Percentiles rank a stretch among this genome's conserved stretches.
phyloP scores from a whole-genome alignment of 2,329 filamentous ascomycete species.

The Elsinoe necatrix region DNA sequence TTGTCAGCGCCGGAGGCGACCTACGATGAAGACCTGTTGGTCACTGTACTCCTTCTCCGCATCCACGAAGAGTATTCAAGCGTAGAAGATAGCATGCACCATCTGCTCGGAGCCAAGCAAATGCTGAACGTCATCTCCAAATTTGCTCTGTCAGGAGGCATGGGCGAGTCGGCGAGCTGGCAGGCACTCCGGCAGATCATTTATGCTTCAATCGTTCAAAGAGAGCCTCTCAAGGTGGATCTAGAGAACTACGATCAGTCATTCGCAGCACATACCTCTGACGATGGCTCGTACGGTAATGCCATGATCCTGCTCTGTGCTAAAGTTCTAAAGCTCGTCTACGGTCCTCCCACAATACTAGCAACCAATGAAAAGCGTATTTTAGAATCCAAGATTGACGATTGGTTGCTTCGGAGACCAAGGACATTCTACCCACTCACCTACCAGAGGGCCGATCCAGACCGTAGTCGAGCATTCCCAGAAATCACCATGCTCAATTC shows the following conservation, averaged over 20 bases:
- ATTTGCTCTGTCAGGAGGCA: conserved; percentile 33
- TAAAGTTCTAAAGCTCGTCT: conserved; percentile 27
- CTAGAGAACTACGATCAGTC: conserved; percentile 34
- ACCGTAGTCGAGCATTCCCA: conserved; percentile 24
- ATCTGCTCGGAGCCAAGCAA: conserved; percentile 33
- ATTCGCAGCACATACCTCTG: conserved; percentile 30
- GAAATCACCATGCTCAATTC: conserved; percentile 28
- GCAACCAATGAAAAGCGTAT: not conserved
- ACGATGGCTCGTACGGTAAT: conserved; percentile 35
- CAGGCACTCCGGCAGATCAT: conserved; percentile 37
- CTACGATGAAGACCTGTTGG: conserved; percentile 29
- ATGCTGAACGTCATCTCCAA: conserved; percentile 33
- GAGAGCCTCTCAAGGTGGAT: conserved; percentile 32
- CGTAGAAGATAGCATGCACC: conserved; percentile 28
- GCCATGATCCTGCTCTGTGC: conserved; percentile 34
- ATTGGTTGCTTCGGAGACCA: conserved; percentile 19
- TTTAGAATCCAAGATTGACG: conserved; percentile 16
- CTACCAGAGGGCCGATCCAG: conserved; percentile 19
- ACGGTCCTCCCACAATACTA: not conserved
- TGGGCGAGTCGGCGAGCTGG: conserved; percentile 36
- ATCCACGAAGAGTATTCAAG: conserved; percentile 32
- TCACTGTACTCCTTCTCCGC: conserved; percentile 29
- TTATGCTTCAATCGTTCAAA: conserved; percentile 33
- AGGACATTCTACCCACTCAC: conserved; percentile 25
- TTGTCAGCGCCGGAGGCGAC: conserved; percentile 23